Base-by-base conservation (phyloP, 495 filamentous ascomycete species). In the Hypomontagnella monticulosa region DNA sequence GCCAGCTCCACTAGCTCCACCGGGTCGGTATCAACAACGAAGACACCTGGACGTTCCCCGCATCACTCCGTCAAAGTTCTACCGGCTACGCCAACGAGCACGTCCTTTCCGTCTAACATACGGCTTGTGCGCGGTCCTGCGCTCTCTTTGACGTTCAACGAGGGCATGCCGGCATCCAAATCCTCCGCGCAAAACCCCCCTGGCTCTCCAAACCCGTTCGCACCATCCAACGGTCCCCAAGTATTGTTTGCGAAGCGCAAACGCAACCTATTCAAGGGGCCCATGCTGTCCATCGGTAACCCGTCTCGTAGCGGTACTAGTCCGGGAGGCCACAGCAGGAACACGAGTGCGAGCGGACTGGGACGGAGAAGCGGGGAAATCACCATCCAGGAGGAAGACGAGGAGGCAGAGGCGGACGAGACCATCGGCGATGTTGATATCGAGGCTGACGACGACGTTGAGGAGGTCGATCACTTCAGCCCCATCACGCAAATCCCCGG, bases 41-140 rank as follows among this genome's bases (percentile, higher is more conserved):
- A 85, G 70, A 88, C 83, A 40, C 87, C 85, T 37, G 82, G 84
- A 11, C 88, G 88, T 19, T 92, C 89, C 19, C 95, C 95, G 3
- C 92, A 97, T 74, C 84, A 89, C 51, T 97, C 93, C 0, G 87
- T 97, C 72, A 98, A 98, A 78, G 91, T 98, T 12, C 85, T 98
- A 3, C 95, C 95, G 2, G 91, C 94, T 0, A 98, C 95, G 0
- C 95, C 95, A 0, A 96, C 91, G 2, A 77, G 84, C 5, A 84
- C 86, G 8, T 77, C 87, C 12, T 96, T 97, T 71, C 95, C 94
- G 0, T 91, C 88, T 40, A 94, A 95, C 64, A 91, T 97, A 57
- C 89, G 94, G 10, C 79, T 97, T 19, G 91, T 95, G 3, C 85
- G 95, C 50, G 88, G 87, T 43, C 80, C 80, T 0, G 58, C 70